These are phyloP conservation scores for Sanguinoderma infundibulare DNA, from an alignment of 1,284 basidiomycete species.

Conservation along the genomic window DNA sequence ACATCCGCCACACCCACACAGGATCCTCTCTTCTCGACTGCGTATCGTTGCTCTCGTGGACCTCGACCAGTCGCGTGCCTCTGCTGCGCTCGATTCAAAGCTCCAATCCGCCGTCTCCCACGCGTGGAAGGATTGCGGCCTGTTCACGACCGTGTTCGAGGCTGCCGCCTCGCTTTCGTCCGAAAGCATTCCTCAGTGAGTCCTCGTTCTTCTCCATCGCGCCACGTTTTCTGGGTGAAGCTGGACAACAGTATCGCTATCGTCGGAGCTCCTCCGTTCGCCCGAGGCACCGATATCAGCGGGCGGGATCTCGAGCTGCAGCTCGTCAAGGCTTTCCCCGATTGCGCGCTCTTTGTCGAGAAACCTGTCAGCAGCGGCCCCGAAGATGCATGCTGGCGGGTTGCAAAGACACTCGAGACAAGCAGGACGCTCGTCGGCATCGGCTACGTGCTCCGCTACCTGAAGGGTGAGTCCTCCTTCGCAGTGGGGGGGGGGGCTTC, in stretches of 20 bases:
- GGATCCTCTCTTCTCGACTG: slow-evolving; percentile 22
- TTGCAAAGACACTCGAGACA: slow-evolving; percentile 20
- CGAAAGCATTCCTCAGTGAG: slow-evolving; percentile 18
- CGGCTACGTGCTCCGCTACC: slow-evolving; percentile 58
- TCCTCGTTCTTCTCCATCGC: not conserved
- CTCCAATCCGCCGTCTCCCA: not conserved
- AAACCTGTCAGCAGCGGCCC: slow-evolving; percentile 50
- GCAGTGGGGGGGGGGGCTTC: too few relatives aligned
- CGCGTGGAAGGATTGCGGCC: slow-evolving; percentile 20
- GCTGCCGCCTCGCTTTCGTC: slow-evolving; percentile 12
- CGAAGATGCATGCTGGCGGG: slow-evolving; percentile 29
- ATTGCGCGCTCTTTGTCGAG: slow-evolving; percentile 60
- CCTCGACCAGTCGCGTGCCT: slow-evolving; percentile 21
- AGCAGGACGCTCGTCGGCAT: slow-evolving; percentile 27
- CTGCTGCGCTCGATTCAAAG: slow-evolving; percentile 19
- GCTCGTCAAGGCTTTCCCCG: slow-evolving; percentile 57
- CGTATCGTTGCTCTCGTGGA: slow-evolving; percentile 28
- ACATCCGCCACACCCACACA: not conserved
- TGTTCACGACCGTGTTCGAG: slow-evolving; percentile 17
- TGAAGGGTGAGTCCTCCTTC: slow-evolving; percentile 38
- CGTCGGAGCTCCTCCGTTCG: slow-evolving; percentile 61
- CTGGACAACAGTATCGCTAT: slow-evolving; percentile 47
- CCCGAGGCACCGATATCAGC: slow-evolving; percentile 50
- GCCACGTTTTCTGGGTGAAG: not conserved
- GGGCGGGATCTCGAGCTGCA: slow-evolving; percentile 61